Conservation (phyloP, 2,329 filamentous ascomycete species). For the Colletotrichum cereale region DNA sequence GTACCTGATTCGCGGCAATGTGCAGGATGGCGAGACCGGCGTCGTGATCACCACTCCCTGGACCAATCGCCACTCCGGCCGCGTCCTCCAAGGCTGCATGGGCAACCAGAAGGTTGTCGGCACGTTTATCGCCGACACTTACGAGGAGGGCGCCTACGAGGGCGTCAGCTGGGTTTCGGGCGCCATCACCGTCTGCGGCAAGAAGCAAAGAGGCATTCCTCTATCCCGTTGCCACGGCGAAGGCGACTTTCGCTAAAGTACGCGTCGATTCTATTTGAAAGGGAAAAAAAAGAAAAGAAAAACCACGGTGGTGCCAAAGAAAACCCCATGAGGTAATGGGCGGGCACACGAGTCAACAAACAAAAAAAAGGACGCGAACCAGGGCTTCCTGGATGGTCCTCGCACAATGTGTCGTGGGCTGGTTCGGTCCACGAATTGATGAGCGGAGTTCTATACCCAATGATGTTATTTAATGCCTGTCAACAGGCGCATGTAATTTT, state of each 20-base stretch:
- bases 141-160: constrained; percentile 37
- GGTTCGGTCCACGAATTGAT: no score
- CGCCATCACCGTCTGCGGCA: constrained; percentile 29
- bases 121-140: constrained; percentile 32
- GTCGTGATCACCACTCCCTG: constrained; percentile 34
- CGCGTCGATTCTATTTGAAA: no score
- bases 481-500: no score
- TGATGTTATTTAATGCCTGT: no score
- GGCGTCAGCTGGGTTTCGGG: constrained; percentile 29
- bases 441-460: no score
- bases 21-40: constrained; percentile 30
- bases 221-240: constrained; percentile 4
- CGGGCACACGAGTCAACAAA: no score
- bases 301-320: no score
- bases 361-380: no score
- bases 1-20: constrained; percentile 28
- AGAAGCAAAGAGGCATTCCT: constrained; percentile 25
- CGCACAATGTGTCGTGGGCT: no score
- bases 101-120: constrained; percentile 28
- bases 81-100: constrained; percentile 35
- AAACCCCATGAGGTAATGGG: no score
- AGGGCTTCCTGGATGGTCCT: no score
- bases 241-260: constrained; percentile 15
- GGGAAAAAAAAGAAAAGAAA: no score
- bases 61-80: constrained; percentile 37